These are phyloP conservation scores for Acanthamoeba rhysodes DNA, from an alignment of 208 protist species.

Conservation along the genomic window DNA sequence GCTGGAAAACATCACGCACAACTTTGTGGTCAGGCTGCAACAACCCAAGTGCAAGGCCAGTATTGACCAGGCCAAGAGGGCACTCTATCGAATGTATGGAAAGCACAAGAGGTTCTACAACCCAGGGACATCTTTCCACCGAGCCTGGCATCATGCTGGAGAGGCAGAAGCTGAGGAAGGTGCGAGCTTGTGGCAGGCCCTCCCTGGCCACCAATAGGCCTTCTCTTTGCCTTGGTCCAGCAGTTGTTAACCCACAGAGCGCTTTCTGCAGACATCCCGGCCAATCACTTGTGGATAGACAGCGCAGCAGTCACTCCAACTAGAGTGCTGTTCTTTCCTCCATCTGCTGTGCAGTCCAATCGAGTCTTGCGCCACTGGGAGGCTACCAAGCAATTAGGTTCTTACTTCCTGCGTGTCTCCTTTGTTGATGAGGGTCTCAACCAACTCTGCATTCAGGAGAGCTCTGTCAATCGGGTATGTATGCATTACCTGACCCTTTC, in stretches of 20 bases:
- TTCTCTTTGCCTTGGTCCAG: background rate
- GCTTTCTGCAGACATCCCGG: conserved; percentile 15
- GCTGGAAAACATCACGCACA: background rate
- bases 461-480: conserved; percentile 7
- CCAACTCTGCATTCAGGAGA: background rate
- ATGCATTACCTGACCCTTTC: background rate
- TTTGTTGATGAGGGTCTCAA: conserved; percentile 2
- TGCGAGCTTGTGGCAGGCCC: background rate
- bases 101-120: conserved; percentile 30
- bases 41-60: background rate
- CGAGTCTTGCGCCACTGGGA: background rate
- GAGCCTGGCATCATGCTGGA: conserved; percentile 2
- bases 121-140: conserved; percentile 11
- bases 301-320: conserved; percentile 15
- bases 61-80: conserved; percentile 5
- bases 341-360: conserved; percentile 17
- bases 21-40: conserved; percentile 4
- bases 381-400: conserved; percentile 1
- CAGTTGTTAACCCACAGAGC: conserved; percentile 14
- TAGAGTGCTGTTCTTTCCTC: conserved; percentile 6
- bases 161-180: conserved; percentile 2
- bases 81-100: conserved; percentile 17
- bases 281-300: conserved; percentile 6
- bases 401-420: background rate
- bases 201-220: background rate